Conservation (phyloP, 2,329 filamentous ascomycete species). For the Fusarium multiceps region DNA sequence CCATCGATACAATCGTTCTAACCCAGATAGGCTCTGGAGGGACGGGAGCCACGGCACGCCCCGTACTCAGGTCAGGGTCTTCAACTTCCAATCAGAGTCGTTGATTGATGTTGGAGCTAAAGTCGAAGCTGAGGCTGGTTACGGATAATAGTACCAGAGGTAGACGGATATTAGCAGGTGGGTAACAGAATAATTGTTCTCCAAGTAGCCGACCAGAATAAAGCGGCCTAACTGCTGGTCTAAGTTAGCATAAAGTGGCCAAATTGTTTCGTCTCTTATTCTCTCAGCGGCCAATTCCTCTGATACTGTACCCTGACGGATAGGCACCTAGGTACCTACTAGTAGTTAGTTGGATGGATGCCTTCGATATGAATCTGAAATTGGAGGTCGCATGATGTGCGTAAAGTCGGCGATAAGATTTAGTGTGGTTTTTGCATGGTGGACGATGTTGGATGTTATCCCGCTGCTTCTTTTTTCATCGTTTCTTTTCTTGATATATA, state of each 20-base stretch:
- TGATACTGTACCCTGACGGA: not conserved
- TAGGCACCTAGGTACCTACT: not conserved
- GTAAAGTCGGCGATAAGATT: not conserved
- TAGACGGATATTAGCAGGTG: not conserved
- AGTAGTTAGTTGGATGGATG: not conserved
- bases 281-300: not conserved
- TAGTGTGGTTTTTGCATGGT: not conserved
- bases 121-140: not conserved
- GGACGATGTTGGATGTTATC: not conserved
- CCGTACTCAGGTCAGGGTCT: constrained; percentile 5
- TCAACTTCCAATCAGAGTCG: constrained; percentile 33
- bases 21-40: constrained; percentile 29
- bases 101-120: constrained; percentile 18
- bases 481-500: too few relatives aligned
- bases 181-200: not conserved
- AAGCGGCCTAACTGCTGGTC: not conserved
- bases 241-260: not conserved
- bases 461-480: not conserved
- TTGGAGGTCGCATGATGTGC: not conserved
- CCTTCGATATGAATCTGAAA: not conserved
- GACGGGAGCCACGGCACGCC: constrained; percentile 45
- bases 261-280: not conserved
- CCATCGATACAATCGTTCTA: constrained; percentile 18
- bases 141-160: not conserved
- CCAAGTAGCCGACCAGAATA: not conserved